Conservation (phyloP, 345 rosid genomes). For the Gossypium thurberi region DNA sequence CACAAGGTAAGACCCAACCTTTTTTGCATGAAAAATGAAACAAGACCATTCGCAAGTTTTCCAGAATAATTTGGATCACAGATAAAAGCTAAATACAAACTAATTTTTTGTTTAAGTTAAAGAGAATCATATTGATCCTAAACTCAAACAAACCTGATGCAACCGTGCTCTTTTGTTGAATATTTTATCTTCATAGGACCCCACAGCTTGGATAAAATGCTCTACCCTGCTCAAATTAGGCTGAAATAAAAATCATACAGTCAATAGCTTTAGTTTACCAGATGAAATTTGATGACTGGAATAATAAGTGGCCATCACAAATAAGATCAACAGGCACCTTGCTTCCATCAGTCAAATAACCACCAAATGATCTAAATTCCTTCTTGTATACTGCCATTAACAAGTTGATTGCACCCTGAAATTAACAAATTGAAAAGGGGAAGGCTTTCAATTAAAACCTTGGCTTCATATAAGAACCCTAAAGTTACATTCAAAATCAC, state of each 20-base stretch:
- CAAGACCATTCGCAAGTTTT: background rate
- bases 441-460: background rate
- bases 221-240: constrained; percentile 72
- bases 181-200: constrained; percentile 72
- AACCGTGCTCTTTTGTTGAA: constrained; percentile 77
- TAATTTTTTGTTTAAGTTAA: background rate
- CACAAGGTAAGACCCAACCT: background rate
- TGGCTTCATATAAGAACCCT: background rate
- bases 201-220: constrained; percentile 87
- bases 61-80: background rate
- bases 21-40: background rate
- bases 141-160: constrained; percentile 47
- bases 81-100: background rate
- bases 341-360: constrained; percentile 72
- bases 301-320: background rate
- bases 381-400: constrained; percentile 81
- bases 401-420: constrained; percentile 94
- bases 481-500: background rate
- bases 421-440: constrained; percentile 7
- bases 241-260: constrained; percentile 35
- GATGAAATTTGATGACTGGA: constrained; percentile 4
- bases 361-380: constrained; percentile 53
- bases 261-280: background rate
- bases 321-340: constrained; percentile 38
- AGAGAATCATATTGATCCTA: background rate